These are phyloP conservation scores for Paulownia fortunei DNA, from an alignment of 257 asterid genomes.

Conservation along the genomic window DNA sequence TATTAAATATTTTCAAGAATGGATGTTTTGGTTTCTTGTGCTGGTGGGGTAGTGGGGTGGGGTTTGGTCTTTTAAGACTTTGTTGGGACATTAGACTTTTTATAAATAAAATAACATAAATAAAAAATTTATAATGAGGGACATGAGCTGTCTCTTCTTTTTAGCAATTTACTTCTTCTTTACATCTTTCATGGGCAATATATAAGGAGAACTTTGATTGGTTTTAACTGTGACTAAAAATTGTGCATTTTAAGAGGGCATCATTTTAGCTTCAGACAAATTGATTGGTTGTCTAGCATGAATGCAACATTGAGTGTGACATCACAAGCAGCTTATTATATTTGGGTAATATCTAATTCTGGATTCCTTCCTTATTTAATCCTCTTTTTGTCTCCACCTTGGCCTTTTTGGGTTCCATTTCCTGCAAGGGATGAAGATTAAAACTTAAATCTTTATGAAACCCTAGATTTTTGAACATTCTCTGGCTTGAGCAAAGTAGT, in stretches of 20 bases:
- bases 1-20: too few relatives aligned
- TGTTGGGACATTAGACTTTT: constrained; percentile 49
- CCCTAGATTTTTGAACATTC: constrained; percentile 21
- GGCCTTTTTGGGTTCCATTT: neutral
- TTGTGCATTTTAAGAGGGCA: constrained; percentile 31
- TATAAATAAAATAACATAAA: neutral
- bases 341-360: constrained; percentile 36
- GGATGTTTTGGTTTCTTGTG: constrained; percentile 44
- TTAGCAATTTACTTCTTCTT: neutral
- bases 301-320: constrained; percentile 61
- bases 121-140: constrained; percentile 19
- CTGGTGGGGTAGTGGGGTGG: constrained; percentile 53
- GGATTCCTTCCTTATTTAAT: constrained; percentile 31
- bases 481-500: neutral
- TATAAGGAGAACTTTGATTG: constrained; percentile 32
- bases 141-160: constrained; percentile 53
- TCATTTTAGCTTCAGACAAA: constrained; percentile 50
- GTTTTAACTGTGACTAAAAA: constrained; percentile 17
- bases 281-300: constrained; percentile 68
- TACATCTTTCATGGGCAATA: neutral
- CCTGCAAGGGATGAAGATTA: neutral
- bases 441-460: neutral
- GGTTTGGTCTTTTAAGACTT: constrained; percentile 41
- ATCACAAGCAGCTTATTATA: constrained; percentile 35
- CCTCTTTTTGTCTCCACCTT: constrained; percentile 34